Evolutionary conservation across 1,284 basidiomycete species (phyloP), one percentile per base, ranked within the genome.

Genomic region (Moesziomyces sp.): DNA sequence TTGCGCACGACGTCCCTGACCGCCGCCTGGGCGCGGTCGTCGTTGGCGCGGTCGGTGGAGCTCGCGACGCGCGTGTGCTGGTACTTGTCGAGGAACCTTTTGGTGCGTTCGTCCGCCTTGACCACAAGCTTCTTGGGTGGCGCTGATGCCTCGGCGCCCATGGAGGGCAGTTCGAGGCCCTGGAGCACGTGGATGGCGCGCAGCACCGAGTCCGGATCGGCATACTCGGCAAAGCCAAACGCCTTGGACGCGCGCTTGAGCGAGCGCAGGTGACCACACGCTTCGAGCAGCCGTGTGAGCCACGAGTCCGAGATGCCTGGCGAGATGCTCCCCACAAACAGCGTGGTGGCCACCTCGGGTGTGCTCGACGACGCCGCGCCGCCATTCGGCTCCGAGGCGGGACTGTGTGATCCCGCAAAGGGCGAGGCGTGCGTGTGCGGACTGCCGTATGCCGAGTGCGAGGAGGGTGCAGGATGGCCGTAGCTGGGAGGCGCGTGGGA

Each of bases 281-380:
- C 90, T 94, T 88, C 86, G 42, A 97, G 88, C 43, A 97, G 87
- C 61, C 89, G 88, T 74, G 91, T 91, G 51, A 97, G 85, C 82
- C 81, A 83, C 62, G 92, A 76, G 82, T 97, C 93, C 0, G 90
- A 90, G 68, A 97, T 93, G 5, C 94, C 95, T 24, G 93, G 92
- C 1, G 94, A 93, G 84, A 97, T 98, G 71, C 92, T 92, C n/a
- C 94, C 94, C 21, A 97, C 91, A 79, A 97, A 98, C 14, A 96
- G 87, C 26, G 84, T 86, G 0, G 90, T 91, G 1, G 87, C 77
- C 84, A 66, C 86, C 84, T 79, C 74, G 43, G 69, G 52, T 5
- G 46, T 30, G 14, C 54, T 47, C 3, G 46, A 52, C 6, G 52
- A 16, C 43, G 45, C 52, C 23, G 38, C 26, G 16, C 35, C 33